A percentile compares a stretch with the other conserved stretches of the same genome.
Conservation (phyloP, 768 basidiomycete species). For the Tulasnella sp. region DNA sequence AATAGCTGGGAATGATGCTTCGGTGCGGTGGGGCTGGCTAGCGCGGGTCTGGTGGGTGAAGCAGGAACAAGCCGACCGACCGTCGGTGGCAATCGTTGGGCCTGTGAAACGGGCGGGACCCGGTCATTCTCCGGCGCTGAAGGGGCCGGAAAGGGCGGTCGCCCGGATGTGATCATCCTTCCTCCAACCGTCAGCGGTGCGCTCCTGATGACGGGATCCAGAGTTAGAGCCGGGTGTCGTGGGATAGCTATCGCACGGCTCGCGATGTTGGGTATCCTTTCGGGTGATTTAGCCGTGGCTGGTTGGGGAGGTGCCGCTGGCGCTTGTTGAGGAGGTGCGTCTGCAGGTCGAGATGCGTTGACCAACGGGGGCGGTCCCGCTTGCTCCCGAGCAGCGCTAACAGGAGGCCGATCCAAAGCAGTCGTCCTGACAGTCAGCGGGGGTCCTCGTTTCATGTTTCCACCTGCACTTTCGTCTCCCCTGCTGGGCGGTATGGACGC, state of each 20-base stretch:
- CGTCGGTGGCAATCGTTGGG: neutral
- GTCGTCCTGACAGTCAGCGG: conserved; percentile 16
- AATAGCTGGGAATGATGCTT: neutral
- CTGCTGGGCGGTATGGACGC: neutral
- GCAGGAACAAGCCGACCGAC: conserved; percentile 5
- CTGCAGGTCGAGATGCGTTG: conserved; percentile 3
- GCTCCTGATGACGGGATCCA: conserved; percentile 25
- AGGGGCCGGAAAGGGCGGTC: neutral
- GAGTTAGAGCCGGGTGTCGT: conserved; percentile 19
- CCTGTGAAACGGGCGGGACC: neutral
- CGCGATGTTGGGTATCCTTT: neutral
- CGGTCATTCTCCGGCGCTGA: neutral
- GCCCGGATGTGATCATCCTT: conserved; percentile 16
- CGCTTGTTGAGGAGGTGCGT: neutral
- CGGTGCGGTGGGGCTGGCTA: neutral
- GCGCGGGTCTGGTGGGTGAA: neutral
- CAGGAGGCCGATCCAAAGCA: conserved; percentile 3
- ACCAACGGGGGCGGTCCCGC: neutral
- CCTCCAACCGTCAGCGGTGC: conserved; percentile 22
- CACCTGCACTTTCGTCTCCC: neutral
- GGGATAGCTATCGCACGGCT: neutral
- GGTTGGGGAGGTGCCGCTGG: conserved; percentile 1
- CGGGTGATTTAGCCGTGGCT: conserved; percentile 1
- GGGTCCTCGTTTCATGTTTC: neutral
- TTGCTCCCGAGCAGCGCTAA: neutral